These are phyloP conservation scores for Corynespora cassiicola DNA, from an alignment of 2,329 filamentous ascomycete species.

Conservation along the genomic window DNA sequence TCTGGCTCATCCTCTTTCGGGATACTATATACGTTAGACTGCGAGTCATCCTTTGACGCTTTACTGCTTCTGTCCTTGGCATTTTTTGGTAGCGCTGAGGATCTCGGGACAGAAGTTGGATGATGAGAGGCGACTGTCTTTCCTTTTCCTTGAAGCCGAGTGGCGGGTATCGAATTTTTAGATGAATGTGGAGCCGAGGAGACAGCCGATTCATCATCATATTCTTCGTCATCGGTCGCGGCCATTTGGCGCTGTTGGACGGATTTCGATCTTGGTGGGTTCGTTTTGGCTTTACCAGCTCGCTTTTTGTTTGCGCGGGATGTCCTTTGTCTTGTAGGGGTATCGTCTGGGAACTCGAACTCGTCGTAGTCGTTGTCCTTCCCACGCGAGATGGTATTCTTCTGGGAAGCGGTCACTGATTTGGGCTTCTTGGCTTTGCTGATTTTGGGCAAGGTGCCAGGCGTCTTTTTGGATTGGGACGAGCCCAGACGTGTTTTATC, in stretches of 20 bases:
- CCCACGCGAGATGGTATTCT: too few species aligned
- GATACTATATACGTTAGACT: constrained; percentile 12
- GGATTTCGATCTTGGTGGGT: constrained; percentile 3
- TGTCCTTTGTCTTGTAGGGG: constrained; percentile 9
- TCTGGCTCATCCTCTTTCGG: constrained; percentile 12
- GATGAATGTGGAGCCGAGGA: too few species aligned
- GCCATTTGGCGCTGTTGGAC: not conserved
- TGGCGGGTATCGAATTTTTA: too few species aligned
- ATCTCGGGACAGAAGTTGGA: constrained; percentile 1
- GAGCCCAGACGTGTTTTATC: not conserved
- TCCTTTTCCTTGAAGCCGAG: not conserved
- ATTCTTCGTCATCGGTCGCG: constrained; percentile 10
- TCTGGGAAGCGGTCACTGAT: too few species aligned
- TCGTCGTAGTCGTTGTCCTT: constrained; percentile 5
- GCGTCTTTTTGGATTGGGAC: too few species aligned
- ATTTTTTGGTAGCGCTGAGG: constrained; percentile 6
- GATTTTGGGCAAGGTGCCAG: constrained; percentile 10
- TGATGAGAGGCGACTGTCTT: not conserved
- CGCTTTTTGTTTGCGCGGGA: not conserved
- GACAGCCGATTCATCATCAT: too few species aligned
- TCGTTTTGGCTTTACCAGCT: constrained; percentile 2
- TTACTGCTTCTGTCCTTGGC: not conserved
- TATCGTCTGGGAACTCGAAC: constrained; percentile 15
- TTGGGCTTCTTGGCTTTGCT: constrained; percentile 3
- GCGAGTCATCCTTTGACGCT: not conserved